These are phyloP conservation scores for Piedraia hortae DNA, from an alignment of 2,329 filamentous ascomycete species.

Conservation along the genomic window DNA sequence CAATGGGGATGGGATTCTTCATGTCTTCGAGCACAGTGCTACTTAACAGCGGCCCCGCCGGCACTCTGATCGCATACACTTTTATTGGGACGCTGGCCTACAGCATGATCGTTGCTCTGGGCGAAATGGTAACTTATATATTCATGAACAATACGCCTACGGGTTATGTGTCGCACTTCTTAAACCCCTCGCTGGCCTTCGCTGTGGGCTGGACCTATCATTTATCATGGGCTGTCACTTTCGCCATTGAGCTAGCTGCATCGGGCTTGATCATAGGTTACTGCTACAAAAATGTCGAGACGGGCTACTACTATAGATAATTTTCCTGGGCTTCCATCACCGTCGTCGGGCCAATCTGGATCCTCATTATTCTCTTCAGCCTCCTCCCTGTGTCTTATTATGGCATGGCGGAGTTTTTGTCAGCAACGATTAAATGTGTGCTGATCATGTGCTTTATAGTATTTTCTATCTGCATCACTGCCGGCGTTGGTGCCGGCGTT, in stretches of 20 bases:
- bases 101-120: constrained; percentile 21
- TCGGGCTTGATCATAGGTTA: constrained; percentile 15
- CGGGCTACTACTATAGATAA: constrained; percentile 5
- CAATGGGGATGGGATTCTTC: constrained; percentile 15
- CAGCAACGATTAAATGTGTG: constrained; percentile 23
- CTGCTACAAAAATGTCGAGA: constrained; percentile 16
- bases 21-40: constrained; percentile 16
- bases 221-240: constrained; percentile 18
- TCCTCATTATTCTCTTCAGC: constrained; percentile 19
- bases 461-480: constrained; percentile 16
- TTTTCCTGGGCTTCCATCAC: no score
- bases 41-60: constrained; percentile 16
- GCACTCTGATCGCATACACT: constrained; percentile 18
- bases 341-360: no score
- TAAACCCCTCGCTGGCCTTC: constrained; percentile 19
- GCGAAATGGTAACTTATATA: constrained; percentile 34
- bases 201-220: constrained; percentile 21
- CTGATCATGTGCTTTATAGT: constrained; percentile 21
- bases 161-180: constrained; percentile 20
- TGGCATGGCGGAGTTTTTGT: constrained; percentile 28
- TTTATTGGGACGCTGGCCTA: constrained; percentile 20
- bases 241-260: constrained; percentile 15
- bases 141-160: constrained; percentile 28
- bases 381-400: constrained; percentile 24
- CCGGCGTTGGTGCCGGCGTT: no score